Percentiles rank a stretch among this genome's conserved stretches.
Conservation (phyloP, 2,329 filamentous ascomycete genomes). For the Colletotrichum sidae region DNA sequence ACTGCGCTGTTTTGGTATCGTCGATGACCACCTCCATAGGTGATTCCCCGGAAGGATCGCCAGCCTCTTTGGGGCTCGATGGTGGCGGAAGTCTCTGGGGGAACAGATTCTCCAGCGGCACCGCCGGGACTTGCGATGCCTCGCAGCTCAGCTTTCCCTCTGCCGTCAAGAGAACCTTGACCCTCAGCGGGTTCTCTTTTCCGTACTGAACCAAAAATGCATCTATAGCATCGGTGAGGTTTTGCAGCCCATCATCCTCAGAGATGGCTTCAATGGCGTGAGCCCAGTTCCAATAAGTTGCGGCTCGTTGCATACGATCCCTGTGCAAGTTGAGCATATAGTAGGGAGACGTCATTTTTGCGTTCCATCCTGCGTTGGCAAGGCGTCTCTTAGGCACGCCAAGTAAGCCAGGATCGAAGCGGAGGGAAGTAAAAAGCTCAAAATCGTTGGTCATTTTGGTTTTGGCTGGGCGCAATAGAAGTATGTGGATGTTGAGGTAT, state of each 20-base stretch:
- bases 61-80: slow-evolving; percentile 40
- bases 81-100: slow-evolving; percentile 66
- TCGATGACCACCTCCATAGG: slow-evolving; percentile 61
- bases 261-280: slow-evolving; percentile 56
- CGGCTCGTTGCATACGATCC: slow-evolving; percentile 78
- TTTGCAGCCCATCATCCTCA: slow-evolving; percentile 58
- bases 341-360: slow-evolving; percentile 67
- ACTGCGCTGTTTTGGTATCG: slow-evolving; percentile 51
- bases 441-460: slow-evolving; percentile 59
- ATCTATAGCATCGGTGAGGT: slow-evolving; percentile 48
- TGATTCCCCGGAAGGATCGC: slow-evolving; percentile 43
- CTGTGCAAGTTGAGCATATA: slow-evolving; percentile 86
- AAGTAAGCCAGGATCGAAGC: slow-evolving; percentile 73
- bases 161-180: slow-evolving; percentile 67
- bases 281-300: slow-evolving; percentile 67
- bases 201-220: slow-evolving; percentile 48
- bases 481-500: neutral
- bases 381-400: slow-evolving; percentile 52
- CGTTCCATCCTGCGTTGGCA: slow-evolving; percentile 64
- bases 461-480: too few species aligned
- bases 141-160: slow-evolving; percentile 58
- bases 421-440: slow-evolving; percentile 76
- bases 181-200: slow-evolving; percentile 52
- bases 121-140: slow-evolving; percentile 39
- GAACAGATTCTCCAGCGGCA: slow-evolving; percentile 65